A percentile compares a stretch with the other conserved stretches of the same genome.
Evolutionary conservation across 1,139 yeast genomes (phyloP).

Genomic region (Blastobotrys indianensis): DNA sequence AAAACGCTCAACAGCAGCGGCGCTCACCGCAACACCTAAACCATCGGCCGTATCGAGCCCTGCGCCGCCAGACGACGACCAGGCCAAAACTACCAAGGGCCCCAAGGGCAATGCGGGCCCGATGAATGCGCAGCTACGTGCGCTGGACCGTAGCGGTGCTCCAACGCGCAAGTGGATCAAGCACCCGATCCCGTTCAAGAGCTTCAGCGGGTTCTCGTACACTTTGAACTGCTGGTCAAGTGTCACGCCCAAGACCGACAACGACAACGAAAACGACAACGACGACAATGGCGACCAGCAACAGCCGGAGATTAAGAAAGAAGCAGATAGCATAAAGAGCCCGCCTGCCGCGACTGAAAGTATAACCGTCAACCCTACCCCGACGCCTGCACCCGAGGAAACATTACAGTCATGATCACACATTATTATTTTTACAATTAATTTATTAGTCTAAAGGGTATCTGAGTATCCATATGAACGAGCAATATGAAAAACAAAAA

Average conservation of each 20-base stretch:
- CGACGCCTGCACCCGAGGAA: no score
- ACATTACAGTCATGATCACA: no score
- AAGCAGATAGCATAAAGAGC: no score
- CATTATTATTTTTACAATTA: no score
- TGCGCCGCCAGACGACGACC: conserved; percentile 8
- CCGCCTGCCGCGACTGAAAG: no score
- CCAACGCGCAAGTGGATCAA: conserved; percentile 50
- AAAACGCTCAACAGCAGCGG: neutral
- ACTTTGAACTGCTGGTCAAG: conserved; percentile 40
- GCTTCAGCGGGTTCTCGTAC: conserved; percentile 56
- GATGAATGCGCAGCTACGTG: conserved; percentile 26
- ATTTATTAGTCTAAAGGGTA: no score
- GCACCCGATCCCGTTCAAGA: conserved; percentile 43
- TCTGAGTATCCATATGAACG: no score
- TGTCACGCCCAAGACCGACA: neutral
- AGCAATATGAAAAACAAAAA: no score
- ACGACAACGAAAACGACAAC: no score
- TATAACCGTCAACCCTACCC: no score
- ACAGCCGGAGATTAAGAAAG: no score
- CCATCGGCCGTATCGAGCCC: conserved; percentile 14
- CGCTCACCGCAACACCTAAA: neutral
- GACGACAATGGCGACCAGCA: no score
- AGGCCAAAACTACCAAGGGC: conserved; percentile 10
- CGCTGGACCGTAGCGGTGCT: conserved; percentile 46
- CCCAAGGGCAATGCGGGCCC: conserved; percentile 19